Evolutionary conservation across 306 rosid species (phyloP), one percentile per base, ranked within the genome.

Genomic region (Trichosanthes truncata): DNA sequence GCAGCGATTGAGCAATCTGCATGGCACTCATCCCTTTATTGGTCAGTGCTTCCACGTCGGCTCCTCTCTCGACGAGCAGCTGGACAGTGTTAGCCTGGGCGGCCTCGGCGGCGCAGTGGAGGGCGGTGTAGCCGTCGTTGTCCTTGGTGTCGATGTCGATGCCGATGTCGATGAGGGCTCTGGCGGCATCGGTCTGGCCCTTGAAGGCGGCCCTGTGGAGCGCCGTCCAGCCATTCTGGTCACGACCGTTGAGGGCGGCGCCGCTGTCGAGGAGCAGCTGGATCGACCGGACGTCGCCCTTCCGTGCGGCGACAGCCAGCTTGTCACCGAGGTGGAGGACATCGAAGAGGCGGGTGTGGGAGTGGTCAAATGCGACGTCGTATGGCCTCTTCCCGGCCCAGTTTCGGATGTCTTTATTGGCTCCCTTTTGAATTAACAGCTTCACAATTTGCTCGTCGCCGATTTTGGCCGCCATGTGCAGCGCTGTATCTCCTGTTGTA

Each of bases 161-260:
- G n/a, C 97, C 96, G 63, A 65, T 89, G 53, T 89, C 94, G 3
- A 94, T 35, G 15, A 94, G 81, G 14, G 59, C 74, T 57, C 88
- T 74, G 14, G 85, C 89, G 0, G 80, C 91, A 0, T 90, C 91
- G 0, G 80, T 65, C 46, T 86, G 77, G 14, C 98, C 98, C 45
- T 92, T 94, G 73, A 94, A 94, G 4, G 92, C 83, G 0, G 97
- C 94, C 2, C 97, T 84, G 35, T 94, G 97, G 56, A 94, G 85
- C 6, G 96, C 90, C 0, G 94, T 92, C 98, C 98, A 94, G 0
- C 94, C 93, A 35, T 92, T 75, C 14, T 88, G 98, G 82, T 94
- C 98, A n/a, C 85, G 80, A 2, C 93, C 93, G 9, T 92, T 92
- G 25, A 92, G 66, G 0, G 86, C 84, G 0, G 93, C 97, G 0